Base-by-base conservation (phyloP, 345 rosid species). In the Noccaea bulbosa region DNA sequence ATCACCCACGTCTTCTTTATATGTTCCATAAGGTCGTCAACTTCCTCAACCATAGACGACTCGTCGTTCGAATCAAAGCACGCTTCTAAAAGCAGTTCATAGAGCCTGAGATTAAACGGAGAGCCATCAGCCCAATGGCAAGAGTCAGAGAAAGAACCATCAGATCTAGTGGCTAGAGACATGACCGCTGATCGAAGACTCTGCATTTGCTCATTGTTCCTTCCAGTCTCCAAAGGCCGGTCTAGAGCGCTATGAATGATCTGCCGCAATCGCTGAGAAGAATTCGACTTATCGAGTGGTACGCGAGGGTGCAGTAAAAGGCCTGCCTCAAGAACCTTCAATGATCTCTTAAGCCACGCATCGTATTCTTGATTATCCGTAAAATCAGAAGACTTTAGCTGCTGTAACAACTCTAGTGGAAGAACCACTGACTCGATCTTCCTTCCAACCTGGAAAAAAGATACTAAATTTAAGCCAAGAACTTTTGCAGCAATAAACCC, bases 51-150 rank as follows among this genome's bases (percentile, higher is more conserved):
- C 71, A 89, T 69, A 16, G 96, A 83, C 4, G 88, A 69, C 37
- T 84, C 87, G 43, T 88, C 94, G 56, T 67, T 83, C 45, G 86
- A 71, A 76, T 94, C 96, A 71, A 94, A 94, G 39, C 92, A 86
- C 0, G 99, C 90, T 78, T 91, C 90, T 59, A 91, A 78, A 74
- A 94, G 98, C 80, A 85, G 79, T 78, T 88, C 95, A 73, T 91
- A 94, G 11, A 91, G 87, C 66, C 88, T 81, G 37, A 94, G 90
- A 75, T 94, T 94, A 30, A 94, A 78, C 0, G 98, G 98, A 73
- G 82, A 80, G 16, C 98, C 99, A 81, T 94, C 99, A 67, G 99
- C 99, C 99, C 99, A 94, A 50, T 94, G 99, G 74, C 93, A 86
- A 11, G 87, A 76, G 22, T 94, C 99, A 15, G 84, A 77, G 44